phyloP scores from a whole-genome alignment of 305 asterid species.

The Stenogyne calaminthoides region DNA sequence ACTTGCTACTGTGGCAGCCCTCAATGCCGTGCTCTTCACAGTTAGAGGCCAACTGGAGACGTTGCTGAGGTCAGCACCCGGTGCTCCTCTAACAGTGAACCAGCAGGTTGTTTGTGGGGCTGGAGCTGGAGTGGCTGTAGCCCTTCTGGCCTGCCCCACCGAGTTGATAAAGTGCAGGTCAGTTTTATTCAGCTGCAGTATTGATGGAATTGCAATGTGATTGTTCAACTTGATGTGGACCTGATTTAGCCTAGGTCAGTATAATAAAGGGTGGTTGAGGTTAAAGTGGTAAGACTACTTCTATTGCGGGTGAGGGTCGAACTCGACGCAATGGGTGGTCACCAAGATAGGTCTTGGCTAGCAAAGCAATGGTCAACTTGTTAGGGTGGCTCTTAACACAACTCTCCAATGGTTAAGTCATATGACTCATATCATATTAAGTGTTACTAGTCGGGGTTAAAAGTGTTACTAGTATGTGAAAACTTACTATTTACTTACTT shows the following conservation, averaged over 20 bases:
- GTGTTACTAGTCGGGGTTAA: background rate
- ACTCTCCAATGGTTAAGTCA: background rate
- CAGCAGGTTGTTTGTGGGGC: constrained; percentile 91
- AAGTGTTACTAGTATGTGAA: background rate
- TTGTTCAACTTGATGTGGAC: constrained; percentile 1
- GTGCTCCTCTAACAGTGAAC: constrained; percentile 64
- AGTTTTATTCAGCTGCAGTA: constrained; percentile 14
- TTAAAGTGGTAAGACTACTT: background rate
- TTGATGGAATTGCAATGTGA: background rate
- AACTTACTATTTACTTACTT: no score
- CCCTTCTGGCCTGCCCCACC: constrained; percentile 92
- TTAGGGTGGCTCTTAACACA: background rate
- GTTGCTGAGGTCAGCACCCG: constrained; percentile 77
- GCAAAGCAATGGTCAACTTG: background rate
- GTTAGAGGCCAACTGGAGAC: constrained; percentile 92
- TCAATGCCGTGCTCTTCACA: constrained; percentile 85
- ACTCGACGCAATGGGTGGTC: background rate
- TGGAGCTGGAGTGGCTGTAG: constrained; percentile 91
- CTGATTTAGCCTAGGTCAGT: background rate
- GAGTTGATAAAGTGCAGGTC: constrained; percentile 95
- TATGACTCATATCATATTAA: background rate
- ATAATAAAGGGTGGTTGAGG: background rate
- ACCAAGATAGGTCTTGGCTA: background rate
- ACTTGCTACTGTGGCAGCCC: constrained; percentile 94
- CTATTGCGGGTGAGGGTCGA: background rate